A percentile compares a stretch with the other conserved stretches of the same genome.
Conservation (phyloP, 192 early-diverging fungal species). For the Coemansia aciculifera region DNA sequence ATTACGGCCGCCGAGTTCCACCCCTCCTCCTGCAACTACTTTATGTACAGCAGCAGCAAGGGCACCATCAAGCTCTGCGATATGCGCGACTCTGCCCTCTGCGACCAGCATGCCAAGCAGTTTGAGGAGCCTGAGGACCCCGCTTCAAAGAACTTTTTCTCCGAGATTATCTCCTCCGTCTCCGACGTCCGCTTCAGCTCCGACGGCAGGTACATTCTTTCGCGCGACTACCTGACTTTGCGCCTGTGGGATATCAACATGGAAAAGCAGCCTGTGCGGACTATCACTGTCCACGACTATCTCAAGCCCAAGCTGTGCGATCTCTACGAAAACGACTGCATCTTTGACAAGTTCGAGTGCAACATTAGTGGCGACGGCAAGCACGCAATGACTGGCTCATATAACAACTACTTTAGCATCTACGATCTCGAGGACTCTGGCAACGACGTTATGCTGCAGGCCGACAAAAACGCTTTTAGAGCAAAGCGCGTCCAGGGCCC, state of each 20-base stretch:
- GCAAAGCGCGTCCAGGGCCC: conserved; percentile 79
- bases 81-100: conserved; percentile 93
- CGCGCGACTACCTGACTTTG: conserved; percentile 95
- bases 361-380: conserved; percentile 92
- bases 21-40: conserved; percentile 91
- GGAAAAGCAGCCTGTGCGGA: conserved; percentile 89
- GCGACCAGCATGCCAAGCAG: conserved; percentile 90
- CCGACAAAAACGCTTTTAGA: conserved; percentile 97
- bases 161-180: conserved; percentile 98
- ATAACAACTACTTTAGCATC: conserved; percentile 99
- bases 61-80: conserved; percentile 97
- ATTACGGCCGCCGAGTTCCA: conserved; percentile 99
- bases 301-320: conserved; percentile 95
- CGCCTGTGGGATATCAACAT: conserved; percentile 99
- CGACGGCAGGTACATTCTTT: conserved; percentile 96
- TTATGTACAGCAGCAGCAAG: conserved; percentile 98
- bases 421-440: conserved; percentile 79
- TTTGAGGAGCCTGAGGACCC: conserved; percentile 97
- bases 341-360: conserved; percentile 99
- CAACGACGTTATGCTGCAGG: conserved; percentile 86
- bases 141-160: conserved; percentile 96
- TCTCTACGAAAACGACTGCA: conserved; percentile 99
- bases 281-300: conserved; percentile 96
- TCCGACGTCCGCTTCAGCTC: conserved; percentile 95
- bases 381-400: conserved; percentile 95